Evolutionary conservation across 371 early-diverging fungal species (phyloP).

Genomic region (Circinella umbellata): DNA sequence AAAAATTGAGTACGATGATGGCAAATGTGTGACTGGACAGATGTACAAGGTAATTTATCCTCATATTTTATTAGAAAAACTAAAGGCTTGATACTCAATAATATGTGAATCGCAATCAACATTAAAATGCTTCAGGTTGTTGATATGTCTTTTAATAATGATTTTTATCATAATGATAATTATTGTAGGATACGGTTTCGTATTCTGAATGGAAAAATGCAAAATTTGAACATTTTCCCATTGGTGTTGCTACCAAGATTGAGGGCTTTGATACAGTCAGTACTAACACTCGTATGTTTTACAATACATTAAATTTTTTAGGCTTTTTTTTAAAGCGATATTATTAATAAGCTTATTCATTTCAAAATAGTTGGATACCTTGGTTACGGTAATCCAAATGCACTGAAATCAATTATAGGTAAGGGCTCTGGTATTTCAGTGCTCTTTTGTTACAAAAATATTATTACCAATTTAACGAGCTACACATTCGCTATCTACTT

Average conservation of each 20-base stretch:
- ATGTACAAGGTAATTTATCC: not conserved
- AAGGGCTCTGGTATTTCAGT: not conserved
- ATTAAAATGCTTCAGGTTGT: too few species aligned
- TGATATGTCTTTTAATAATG: too few species aligned
- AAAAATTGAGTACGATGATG: conserved; percentile 3
- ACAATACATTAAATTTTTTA: too few species aligned
- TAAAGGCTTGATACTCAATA: too few species aligned
- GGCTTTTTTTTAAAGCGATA: too few species aligned
- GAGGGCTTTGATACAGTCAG: conserved; percentile 2
- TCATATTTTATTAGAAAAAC: too few species aligned
- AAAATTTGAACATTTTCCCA: not conserved
- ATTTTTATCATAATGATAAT: not conserved
- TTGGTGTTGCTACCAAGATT: conserved; percentile 3
- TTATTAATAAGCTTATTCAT: not conserved
- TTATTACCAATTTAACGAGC: too few species aligned
- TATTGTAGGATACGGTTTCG: conserved; percentile 6
- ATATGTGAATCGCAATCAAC: too few species aligned
- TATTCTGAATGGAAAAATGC: too few species aligned
- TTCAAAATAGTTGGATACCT: conserved; percentile 1
- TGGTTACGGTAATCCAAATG: conserved; percentile 4
- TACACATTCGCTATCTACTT: not conserved
- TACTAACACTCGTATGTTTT: too few species aligned
- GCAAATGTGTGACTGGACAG: not conserved
- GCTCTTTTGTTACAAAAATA: not conserved
- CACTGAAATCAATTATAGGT: not conserved